Evolutionary conservation across 2,329 filamentous ascomycete genomes (phyloP).

Genomic region (Sporothrix mexicana): DNA sequence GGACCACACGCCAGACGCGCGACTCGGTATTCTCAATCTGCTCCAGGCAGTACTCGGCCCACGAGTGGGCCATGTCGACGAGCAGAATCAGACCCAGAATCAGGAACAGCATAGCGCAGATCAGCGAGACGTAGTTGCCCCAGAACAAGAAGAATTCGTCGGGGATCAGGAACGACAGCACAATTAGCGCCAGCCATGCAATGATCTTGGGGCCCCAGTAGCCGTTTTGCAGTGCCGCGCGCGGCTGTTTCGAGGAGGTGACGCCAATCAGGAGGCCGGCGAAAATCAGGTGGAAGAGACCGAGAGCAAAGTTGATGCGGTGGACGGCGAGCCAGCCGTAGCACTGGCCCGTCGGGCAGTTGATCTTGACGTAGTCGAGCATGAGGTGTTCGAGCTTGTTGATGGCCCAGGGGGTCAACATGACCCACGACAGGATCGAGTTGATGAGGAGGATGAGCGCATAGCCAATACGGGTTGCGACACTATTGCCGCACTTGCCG

Average conservation of each 20-base stretch:
- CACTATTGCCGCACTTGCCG: conserved; percentile 95
- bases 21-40: conserved; percentile 93
- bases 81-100: conserved; percentile 89
- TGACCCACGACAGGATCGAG: conserved; percentile 96
- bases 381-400: conserved; percentile 92
- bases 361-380: conserved; percentile 94
- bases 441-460: conserved; percentile 94
- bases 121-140: conserved; percentile 90
- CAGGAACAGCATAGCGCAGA: conserved; percentile 90
- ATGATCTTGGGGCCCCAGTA: conserved; percentile 98
- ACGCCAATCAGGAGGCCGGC: conserved; percentile 86
- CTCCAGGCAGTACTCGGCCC: conserved; percentile 93
- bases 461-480: conserved; percentile 96
- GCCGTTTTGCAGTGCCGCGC: conserved; percentile 92
- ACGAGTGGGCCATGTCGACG: conserved; percentile 93
- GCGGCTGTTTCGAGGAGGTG: conserved; percentile 81
- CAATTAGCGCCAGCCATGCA: conserved; percentile 83
- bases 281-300: conserved; percentile 88
- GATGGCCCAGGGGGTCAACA: conserved; percentile 98
- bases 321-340: conserved; percentile 97
- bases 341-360: conserved; percentile 87
- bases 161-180: conserved; percentile 93
- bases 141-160: conserved; percentile 94
- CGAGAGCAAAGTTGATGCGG: conserved; percentile 96
- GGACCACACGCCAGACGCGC: conserved; percentile 78